These are phyloP conservation scores for Crithidia thermophila DNA, from an alignment of 208 protist species.

Conservation along the genomic window DNA sequence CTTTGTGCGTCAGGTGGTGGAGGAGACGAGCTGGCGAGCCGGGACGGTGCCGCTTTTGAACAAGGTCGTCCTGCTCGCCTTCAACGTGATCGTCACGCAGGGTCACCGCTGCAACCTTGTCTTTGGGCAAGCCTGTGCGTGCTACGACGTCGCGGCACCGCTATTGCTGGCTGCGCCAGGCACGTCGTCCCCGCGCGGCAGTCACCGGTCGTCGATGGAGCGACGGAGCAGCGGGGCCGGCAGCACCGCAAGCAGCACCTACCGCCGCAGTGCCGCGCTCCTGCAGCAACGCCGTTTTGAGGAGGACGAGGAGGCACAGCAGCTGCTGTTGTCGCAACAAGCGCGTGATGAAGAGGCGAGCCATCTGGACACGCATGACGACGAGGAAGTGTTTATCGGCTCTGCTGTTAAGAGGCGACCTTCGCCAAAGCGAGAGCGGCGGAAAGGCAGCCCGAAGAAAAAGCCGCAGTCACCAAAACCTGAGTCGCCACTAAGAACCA, in stretches of 20 bases:
- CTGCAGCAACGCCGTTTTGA: conserved; percentile 27
- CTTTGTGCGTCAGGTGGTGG: conserved; percentile 71
- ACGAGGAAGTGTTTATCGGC: conserved; percentile 26
- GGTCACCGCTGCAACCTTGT: conserved; percentile 63
- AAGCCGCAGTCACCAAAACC: too few species aligned
- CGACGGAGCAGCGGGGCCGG: not conserved
- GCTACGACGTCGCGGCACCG: conserved; percentile 70
- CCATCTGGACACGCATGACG: not conserved
- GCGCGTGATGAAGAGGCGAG: not conserved
- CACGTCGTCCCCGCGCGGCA: conserved; percentile 2
- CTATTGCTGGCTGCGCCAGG: conserved; percentile 11
- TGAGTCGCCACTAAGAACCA: not conserved
- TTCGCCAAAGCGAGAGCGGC: not conserved
- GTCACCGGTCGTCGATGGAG: conserved; percentile 6
- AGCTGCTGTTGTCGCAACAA: not conserved
- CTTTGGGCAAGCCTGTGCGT: conserved; percentile 81
- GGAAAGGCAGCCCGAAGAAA: conserved; percentile 8
- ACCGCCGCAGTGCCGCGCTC: conserved; percentile 25
- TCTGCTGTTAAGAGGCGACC: conserved; percentile 14
- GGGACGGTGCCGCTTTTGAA: conserved; percentile 61
- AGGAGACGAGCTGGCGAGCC: conserved; percentile 67
- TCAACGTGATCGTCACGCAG: conserved; percentile 64
- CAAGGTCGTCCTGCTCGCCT: conserved; percentile 61
- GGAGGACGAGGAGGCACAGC: conserved; percentile 7
- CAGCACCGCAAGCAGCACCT: conserved; percentile 9